Base-by-base conservation (phyloP, 106 monocot species). In the Amphibolis antarctica region DNA sequence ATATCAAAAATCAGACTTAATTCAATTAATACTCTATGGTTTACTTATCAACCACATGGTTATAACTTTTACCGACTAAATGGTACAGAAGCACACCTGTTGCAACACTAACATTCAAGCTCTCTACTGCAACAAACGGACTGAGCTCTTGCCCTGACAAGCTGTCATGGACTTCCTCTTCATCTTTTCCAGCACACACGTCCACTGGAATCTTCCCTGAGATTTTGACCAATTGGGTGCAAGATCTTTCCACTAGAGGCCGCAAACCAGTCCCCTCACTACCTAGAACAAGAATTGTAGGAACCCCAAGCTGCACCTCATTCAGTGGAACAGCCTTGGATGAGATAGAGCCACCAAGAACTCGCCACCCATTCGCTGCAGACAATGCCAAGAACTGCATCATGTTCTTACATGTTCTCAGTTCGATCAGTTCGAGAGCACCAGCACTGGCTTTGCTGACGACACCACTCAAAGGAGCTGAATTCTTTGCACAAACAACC, bases 361-460 rank as follows among this genome's bases (percentile, higher is more conserved):
- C 88, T 4, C 85, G 70, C 85, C 85, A 93, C 3, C 88, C 93
- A 66, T 93, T 93, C 17, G 86, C 89, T 27, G 46, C 67, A 9
- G 88, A 93, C 6, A 74, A 74, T 24, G 81, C 45, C 67, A 93
- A 71, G 67, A 93, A 89, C 53, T 86, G 88, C 93, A 93, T 93
- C 93, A 93, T 93, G 71, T 93, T 93, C 75, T 81, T 93, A 55
- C 93, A 93, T 15, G 83, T 79, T 36, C 77, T 67, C 31, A 93
- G 56, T 53, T 93, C 93, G 24, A 93, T 79, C 74, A 93, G 31
- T 62, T 93, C 93, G 44, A 93, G 82, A 4, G 93, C 85, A 1
- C 93, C 93, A 9, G 93, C 93, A 68, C 93, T 93, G 5, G 93
- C 93, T 80, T 93, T 89, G 75, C 88, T 81, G 10, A 93, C 93